A percentile compares a stretch with the other conserved stretches of the same genome.
phyloP scores from a whole-genome alignment of 2,329 filamentous ascomycete genomes.

The Cordyceps pruinosa region DNA sequence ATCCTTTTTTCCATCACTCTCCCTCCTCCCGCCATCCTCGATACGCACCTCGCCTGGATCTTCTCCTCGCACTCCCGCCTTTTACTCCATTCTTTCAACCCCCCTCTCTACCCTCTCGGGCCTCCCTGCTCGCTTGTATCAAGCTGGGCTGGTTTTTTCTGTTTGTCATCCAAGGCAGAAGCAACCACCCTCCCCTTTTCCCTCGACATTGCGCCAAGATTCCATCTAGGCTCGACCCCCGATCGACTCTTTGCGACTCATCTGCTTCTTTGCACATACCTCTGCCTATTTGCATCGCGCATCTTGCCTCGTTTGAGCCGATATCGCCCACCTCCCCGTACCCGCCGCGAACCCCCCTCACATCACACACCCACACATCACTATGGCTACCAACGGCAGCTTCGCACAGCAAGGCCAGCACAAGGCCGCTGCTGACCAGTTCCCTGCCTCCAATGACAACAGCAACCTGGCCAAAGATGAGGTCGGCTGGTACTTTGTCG shows the following conservation, averaged over 20 bases:
- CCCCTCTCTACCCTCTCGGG: slow-evolving; percentile 9
- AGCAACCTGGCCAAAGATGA: slow-evolving; percentile 71
- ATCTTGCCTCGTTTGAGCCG: slow-evolving; percentile 1
- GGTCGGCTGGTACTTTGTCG: slow-evolving; percentile 98
- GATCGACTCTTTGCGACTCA: background rate
- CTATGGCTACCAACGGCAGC: slow-evolving; percentile 54
- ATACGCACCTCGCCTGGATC: slow-evolving; percentile 9
- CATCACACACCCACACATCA: slow-evolving; percentile 16
- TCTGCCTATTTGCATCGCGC: background rate
- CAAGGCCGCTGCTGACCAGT: slow-evolving; percentile 32
- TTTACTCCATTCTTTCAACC: slow-evolving; percentile 9
- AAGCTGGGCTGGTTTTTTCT: slow-evolving; percentile 13
- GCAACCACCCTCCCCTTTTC: background rate
- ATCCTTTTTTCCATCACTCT: slow-evolving; percentile 6
- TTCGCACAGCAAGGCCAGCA: slow-evolving; percentile 39
- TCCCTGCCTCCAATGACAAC: slow-evolving; percentile 29
- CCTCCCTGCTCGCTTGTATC: slow-evolving; percentile 1
- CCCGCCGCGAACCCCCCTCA: slow-evolving; percentile 9
- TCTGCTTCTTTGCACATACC: background rate
- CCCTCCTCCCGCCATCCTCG: slow-evolving; percentile 6
- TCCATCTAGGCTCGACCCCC: background rate
- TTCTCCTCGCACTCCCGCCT: slow-evolving; percentile 11
- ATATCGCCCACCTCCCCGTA: slow-evolving; percentile 6
- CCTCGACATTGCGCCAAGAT: slow-evolving; percentile 1
- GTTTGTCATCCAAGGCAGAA: slow-evolving; percentile 12